phyloP scores from a whole-genome alignment of 257 asterid genomes.

The Thymus mandschuricus region DNA sequence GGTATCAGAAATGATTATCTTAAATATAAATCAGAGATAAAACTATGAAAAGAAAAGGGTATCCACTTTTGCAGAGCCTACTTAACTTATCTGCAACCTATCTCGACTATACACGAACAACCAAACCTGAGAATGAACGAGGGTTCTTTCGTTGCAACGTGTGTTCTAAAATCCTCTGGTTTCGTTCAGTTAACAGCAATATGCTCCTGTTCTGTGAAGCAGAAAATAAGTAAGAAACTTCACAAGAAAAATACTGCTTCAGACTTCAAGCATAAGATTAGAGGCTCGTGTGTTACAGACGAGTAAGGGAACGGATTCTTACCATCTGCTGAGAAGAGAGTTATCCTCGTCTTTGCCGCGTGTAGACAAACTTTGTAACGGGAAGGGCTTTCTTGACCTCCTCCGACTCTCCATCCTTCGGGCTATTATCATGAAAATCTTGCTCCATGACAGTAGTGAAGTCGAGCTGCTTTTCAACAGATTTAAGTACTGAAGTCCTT shows the following conservation, averaged over 20 bases:
- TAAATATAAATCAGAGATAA: neutral
- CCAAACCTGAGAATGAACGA: neutral
- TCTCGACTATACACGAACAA: constrained; percentile 3
- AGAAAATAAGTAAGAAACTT: neutral
- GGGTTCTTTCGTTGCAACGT: neutral
- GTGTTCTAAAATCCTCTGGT: neutral
- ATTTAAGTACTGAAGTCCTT: constrained; percentile 67
- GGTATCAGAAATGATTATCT: no score
- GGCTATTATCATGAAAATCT: constrained; percentile 31
- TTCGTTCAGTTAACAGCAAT: neutral
- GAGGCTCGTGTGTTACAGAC: neutral
- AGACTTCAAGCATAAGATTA: neutral
- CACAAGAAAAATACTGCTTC: neutral
- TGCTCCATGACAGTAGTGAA: constrained; percentile 52
- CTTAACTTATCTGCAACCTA: constrained; percentile 7
- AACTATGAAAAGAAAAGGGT: neutral
- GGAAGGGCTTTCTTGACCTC: constrained; percentile 47
- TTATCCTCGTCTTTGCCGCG: constrained; percentile 60
- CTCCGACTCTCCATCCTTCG: constrained; percentile 45
- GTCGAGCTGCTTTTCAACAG: constrained; percentile 94
- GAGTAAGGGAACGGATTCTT: neutral
- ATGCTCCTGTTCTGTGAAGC: neutral
- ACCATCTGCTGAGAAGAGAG: constrained; percentile 3
- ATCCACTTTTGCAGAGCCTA: neutral
- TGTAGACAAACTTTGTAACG: constrained; percentile 52